Percentiles rank a stretch among this genome's conserved stretches.
phyloP scores from a whole-genome alignment of 1,139 yeast species.

The Geotrichum restrictum region DNA sequence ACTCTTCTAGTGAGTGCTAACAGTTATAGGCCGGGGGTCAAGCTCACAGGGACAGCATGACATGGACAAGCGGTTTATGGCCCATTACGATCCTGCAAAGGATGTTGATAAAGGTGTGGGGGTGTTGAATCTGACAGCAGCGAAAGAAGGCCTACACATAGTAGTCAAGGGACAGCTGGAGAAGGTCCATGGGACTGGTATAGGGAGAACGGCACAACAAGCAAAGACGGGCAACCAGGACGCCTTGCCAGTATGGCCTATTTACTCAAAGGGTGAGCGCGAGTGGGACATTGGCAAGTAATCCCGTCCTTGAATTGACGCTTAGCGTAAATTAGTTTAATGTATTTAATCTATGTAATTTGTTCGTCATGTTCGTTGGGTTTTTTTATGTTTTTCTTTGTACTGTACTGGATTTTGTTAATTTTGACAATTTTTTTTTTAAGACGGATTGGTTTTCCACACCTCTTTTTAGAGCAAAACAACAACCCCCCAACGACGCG shows the following conservation, averaged over 20 bases:
- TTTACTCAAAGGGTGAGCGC: constrained; percentile 10
- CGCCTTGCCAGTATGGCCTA: constrained; percentile 6
- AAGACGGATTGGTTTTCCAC: too few relatives aligned
- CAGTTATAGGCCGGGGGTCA: constrained; percentile 8
- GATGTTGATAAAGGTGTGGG: background rate
- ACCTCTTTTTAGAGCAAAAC: background rate
- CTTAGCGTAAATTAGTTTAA: too few relatives aligned
- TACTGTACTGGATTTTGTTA: too few relatives aligned
- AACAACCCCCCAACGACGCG: background rate
- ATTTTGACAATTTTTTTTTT: too few relatives aligned
- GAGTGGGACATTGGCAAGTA: constrained; percentile 15
- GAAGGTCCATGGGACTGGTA: background rate
- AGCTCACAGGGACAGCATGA: background rate
- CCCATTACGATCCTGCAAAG: constrained; percentile 5
- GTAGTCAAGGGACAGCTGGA: background rate
- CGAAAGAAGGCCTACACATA: background rate
- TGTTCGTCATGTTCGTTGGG: background rate
- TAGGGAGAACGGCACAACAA: background rate
- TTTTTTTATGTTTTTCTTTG: background rate
- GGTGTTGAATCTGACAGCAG: background rate
- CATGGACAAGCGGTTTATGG: background rate
- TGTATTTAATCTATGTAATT: background rate
- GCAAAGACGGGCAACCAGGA: background rate
- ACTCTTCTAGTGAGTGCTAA: background rate
- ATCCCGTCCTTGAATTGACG: too few relatives aligned